Conservation (phyloP, 2,329 filamentous ascomycete genomes). For the Diaporthe sp. region DNA sequence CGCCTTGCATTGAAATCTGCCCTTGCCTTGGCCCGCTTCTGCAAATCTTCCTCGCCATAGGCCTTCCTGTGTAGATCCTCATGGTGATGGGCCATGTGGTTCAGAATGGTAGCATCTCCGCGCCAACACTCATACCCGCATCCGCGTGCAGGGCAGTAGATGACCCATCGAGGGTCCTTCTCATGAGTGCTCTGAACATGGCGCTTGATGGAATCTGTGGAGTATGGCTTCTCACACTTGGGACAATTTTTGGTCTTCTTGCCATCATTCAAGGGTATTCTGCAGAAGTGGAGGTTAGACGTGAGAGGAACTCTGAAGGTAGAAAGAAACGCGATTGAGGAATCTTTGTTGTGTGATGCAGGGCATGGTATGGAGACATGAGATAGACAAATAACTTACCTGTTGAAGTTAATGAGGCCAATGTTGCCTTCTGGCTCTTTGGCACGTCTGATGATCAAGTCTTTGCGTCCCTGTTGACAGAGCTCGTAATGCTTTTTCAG, state of each 20-base stretch:
- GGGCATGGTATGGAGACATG: not conserved
- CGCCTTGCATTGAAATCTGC: too few relatives aligned
- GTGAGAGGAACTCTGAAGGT: not conserved
- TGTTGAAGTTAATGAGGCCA: not conserved
- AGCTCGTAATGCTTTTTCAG: not conserved
- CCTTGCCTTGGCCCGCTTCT: not conserved
- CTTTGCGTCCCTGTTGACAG: not conserved
- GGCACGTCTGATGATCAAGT: not conserved
- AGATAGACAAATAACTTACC: not conserved
- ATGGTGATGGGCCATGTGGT: not conserved
- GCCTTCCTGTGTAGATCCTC: not conserved
- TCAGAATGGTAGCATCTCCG: not conserved
- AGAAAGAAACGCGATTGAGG: too few relatives aligned
- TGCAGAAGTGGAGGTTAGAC: not conserved
- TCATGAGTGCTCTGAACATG: not conserved
- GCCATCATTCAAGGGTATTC: not conserved
- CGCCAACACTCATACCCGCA: not conserved
- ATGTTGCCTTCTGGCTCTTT: not conserved
- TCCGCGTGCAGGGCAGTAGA: not conserved
- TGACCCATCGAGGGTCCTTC: not conserved
- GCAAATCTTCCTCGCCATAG: not conserved
- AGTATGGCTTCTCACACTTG: not conserved
- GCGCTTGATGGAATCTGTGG: not conserved
- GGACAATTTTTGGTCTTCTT: not conserved
- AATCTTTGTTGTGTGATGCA: too few relatives aligned